Base-by-base conservation (phyloP, 2,329 filamentous ascomycete genomes). In the Colletotrichum tamarilloi region DNA sequence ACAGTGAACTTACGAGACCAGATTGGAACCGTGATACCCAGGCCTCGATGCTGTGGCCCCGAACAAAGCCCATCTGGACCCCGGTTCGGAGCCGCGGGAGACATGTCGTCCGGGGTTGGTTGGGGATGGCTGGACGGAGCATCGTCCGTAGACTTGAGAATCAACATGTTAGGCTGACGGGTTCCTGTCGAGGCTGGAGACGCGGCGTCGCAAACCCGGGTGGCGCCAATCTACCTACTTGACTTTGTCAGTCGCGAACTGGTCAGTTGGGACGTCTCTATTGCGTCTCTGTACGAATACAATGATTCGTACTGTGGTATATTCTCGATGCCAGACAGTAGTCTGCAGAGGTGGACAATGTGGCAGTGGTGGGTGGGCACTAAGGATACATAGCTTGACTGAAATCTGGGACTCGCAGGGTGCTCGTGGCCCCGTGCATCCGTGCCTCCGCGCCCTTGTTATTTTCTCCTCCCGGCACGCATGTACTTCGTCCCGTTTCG, bases 401-500 rank as follows among this genome's bases (percentile, higher is more conserved):
- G 26, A 19, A 52, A 42, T 28, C 60, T 63, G 42, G 60, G 60
- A 58, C 58, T 68, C 28, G 57, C 57, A 62, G 57, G 38, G 58
- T 72, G 64, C 57, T 52, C 53, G 57, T 72, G 69, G 65, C 35
- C 64, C 49, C 60, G 70, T 58, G 66, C 46, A 64, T 38, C 62
- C 62, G 60, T 73, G 64, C 66, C 55, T 38, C 62, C 62, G 60
- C 69, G 64, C 66, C 55, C 46, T 60, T 55, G 32, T 64, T 8
- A 59, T 42, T 56, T 57, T 22, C 57, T 49, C 46, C 52, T 42
- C 53, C 53, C 38, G 52, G 38, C 35, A 38, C 49, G 46, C 26
- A 32, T 53, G 32, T 67, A 53, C 65, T 58, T 59, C 69, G 52
- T 73, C 70, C 60, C 70, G 67, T 73, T 56, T 73, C 55, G 49